These are phyloP conservation scores for Fusarium anguioides DNA, from an alignment of 2,329 filamentous ascomycete genomes.

Conservation along the genomic window DNA sequence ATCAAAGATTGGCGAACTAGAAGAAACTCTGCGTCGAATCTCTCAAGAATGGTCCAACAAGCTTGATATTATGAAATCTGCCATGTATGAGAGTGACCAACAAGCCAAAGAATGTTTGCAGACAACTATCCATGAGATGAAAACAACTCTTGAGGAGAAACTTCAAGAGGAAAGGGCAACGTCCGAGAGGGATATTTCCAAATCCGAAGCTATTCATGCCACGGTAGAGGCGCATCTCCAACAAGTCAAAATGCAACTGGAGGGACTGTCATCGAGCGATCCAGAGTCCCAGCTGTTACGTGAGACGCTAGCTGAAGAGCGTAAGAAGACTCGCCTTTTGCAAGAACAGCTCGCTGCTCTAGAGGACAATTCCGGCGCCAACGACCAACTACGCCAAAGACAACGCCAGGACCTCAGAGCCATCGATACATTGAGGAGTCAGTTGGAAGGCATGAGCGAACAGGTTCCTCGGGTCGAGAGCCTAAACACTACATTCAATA, in stretches of 20 bases:
- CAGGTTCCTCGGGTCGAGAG: slow-evolving; percentile 42
- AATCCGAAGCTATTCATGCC: slow-evolving; percentile 23
- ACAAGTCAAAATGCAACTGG: slow-evolving; percentile 35
- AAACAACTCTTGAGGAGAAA: slow-evolving; percentile 34
- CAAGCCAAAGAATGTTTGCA: slow-evolving; percentile 32
- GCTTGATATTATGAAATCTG: slow-evolving; percentile 28
- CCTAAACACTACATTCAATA: slow-evolving; percentile 42
- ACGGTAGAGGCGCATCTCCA: slow-evolving; percentile 37
- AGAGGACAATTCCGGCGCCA: slow-evolving; percentile 36
- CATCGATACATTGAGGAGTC: slow-evolving; percentile 41
- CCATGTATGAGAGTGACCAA: slow-evolving; percentile 20
- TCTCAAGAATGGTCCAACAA: slow-evolving; percentile 33
- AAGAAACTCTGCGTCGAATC: slow-evolving; percentile 32
- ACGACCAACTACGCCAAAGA: slow-evolving; percentile 35
- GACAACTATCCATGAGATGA: slow-evolving; percentile 33
- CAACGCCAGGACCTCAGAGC: slow-evolving; percentile 47
- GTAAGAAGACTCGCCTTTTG: slow-evolving; percentile 17
- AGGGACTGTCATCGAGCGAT: neutral
- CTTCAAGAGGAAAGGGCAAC: slow-evolving; percentile 38
- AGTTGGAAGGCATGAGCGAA: slow-evolving; percentile 41
- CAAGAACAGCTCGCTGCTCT: slow-evolving; percentile 36
- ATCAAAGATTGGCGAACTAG: slow-evolving; percentile 34
- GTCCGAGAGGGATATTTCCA: slow-evolving; percentile 28
- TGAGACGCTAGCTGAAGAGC: slow-evolving; percentile 23
- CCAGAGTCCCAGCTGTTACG: slow-evolving; percentile 7